These are phyloP conservation scores for Juncus effusus DNA, from an alignment of 176 grass and related monocot genomes.

Conservation along the genomic window DNA sequence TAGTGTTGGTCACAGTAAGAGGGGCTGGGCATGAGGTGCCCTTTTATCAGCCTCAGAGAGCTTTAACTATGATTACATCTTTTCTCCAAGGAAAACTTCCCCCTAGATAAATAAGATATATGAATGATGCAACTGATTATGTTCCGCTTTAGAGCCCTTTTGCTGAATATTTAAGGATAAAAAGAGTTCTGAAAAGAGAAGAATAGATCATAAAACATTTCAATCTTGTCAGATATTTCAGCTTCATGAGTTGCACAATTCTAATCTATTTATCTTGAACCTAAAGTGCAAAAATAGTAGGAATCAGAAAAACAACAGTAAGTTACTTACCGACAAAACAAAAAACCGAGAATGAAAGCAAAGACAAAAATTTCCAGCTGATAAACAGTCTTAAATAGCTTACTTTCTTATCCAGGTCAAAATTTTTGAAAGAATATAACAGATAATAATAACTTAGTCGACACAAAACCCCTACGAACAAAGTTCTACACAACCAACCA, in stretches of 20 bases:
- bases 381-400: slow-evolving; percentile 28
- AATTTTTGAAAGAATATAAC: slow-evolving; percentile 42
- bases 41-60: slow-evolving; percentile 38
- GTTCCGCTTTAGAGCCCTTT: neutral
- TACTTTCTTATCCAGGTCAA: slow-evolving; percentile 35
- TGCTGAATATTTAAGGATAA: neutral
- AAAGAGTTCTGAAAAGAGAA: neutral
- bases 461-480: slow-evolving; percentile 22
- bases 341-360: slow-evolving; percentile 15
- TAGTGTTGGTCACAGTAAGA: slow-evolving; percentile 40
- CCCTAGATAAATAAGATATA: neutral
- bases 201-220: too few relatives aligned
- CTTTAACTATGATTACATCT: slow-evolving; percentile 19
- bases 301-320: too few relatives aligned
- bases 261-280: too few relatives aligned
- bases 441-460: slow-evolving; percentile 19
- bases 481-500: too few relatives aligned
- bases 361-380: slow-evolving; percentile 5
- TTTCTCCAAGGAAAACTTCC: slow-evolving; percentile 44
- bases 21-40: slow-evolving; percentile 53
- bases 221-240: too few relatives aligned
- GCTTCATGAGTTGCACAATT: too few relatives aligned
- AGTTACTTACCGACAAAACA: neutral
- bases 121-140: neutral
- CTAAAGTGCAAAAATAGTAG: too few relatives aligned